Conservation (phyloP, 1,139 yeast species). For the Blastobotrys serpentis region DNA sequence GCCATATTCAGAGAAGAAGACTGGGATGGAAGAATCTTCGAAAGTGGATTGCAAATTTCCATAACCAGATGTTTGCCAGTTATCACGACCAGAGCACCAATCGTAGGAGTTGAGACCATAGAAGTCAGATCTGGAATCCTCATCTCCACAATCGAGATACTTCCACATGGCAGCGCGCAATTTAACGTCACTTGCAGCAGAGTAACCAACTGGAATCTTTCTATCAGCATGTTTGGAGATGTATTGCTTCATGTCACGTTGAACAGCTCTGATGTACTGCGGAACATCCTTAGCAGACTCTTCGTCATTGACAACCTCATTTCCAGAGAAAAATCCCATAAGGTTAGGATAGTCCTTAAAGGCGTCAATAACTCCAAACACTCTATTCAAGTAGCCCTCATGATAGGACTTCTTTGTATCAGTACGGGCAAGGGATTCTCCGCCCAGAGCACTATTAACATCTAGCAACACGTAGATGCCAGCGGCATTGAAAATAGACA, state of each 20-base stretch:
- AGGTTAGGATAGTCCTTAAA: conserved; percentile 80
- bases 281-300: conserved; percentile 59
- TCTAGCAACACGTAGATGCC: conserved; percentile 87
- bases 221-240: conserved; percentile 67
- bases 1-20: conserved; percentile 88
- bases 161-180: conserved; percentile 75
- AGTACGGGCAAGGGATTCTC: conserved; percentile 73
- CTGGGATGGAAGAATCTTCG: conserved; percentile 74
- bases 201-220: conserved; percentile 84
- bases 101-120: conserved; percentile 90
- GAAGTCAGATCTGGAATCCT: conserved; percentile 74
- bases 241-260: conserved; percentile 86
- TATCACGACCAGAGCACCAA: conserved; percentile 69
- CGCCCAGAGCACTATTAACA: conserved; percentile 75
- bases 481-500: conserved; percentile 80
- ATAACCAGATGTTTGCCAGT: conserved; percentile 71
- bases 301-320: conserved; percentile 84
- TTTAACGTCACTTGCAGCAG: conserved; percentile 80
- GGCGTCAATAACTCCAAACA: conserved; percentile 78
- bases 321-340: conserved; percentile 90
- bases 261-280: conserved; percentile 79
- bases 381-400: conserved; percentile 63
- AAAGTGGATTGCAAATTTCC: conserved; percentile 54
- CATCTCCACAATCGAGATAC: conserved; percentile 71
- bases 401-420: conserved; percentile 72